Base-by-base conservation (phyloP, 345 rosid species). In the Euphorbia pulcherrima region DNA sequence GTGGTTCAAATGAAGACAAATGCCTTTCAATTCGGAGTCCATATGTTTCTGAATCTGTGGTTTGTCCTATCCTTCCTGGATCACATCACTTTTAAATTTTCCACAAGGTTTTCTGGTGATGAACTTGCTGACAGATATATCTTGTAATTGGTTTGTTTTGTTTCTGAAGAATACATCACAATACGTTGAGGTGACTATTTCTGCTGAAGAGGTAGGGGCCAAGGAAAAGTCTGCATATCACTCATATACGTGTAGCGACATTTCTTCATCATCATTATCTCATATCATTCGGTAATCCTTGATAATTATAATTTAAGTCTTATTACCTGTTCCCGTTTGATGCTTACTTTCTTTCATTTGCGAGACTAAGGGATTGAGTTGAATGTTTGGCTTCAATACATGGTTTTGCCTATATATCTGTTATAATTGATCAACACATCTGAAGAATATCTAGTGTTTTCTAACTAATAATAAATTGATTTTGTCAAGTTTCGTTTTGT, bases 161-260 rank as follows among this genome's bases (percentile, higher is more conserved):
- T 67, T 76, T 71, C 47, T 66, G 28, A 81, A 94, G 99, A 86
- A 75, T 80, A 72, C 84, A 33, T 79, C 85, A 20, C 92, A 81
- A 74, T 82, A 74, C 68, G 75, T 95, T 59, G 90, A 81, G 52
- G 89, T 90, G 70, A 77, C 84, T 62, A 79, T 95, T 66, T 83
- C 87, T 67, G 98, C 92, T 12, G 97, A 90, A 83, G 99, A 90
- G 81, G 77, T 84, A 85, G 96, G 97, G 68, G 84, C 86, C 37
- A 87, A 78, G 75, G 99, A 92, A 77, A 88, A 85, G 74, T 87
- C 97, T 72, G 87, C 90, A 12, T 92, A 92, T 71, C 83, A 84
- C 73, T 85, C 88, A 60, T 85, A 83, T 80, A 77, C 87, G 5
- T 85, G 81, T 71, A 76, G 84, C 74, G 86, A 81, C 74, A 76